Conservation (phyloP, 2,329 filamentous ascomycete species). For the Lachnellula arida region DNA sequence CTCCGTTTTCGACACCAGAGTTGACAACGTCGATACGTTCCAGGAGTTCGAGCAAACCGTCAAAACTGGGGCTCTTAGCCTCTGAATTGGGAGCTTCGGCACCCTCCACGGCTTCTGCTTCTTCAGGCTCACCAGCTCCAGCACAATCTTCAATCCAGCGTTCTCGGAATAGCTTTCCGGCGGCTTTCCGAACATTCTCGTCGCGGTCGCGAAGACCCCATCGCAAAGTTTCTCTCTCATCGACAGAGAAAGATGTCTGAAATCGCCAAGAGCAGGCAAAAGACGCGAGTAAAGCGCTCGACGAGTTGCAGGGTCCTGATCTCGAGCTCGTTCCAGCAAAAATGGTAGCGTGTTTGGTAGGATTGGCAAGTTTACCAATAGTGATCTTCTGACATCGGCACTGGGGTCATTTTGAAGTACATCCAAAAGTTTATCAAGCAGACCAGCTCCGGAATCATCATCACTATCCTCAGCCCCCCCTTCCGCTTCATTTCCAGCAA, state of each 20-base stretch:
- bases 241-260: constrained; percentile 84
- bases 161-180: constrained; percentile 83
- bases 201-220: constrained; percentile 95
- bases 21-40: constrained; percentile 93
- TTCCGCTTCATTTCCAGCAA: constrained; percentile 74
- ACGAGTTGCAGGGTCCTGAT: constrained; percentile 79
- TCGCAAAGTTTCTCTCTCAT: constrained; percentile 94
- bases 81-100: constrained; percentile 41
- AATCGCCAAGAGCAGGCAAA: constrained; percentile 85
- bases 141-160: constrained; percentile 98
- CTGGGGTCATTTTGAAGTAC: constrained; percentile 91
- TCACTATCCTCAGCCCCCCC: constrained; percentile 67
- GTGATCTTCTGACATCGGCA: constrained; percentile 82
- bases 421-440: constrained; percentile 79
- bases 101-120: constrained; percentile 39
- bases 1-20: constrained; percentile 82
- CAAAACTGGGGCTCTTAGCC: constrained; percentile 62
- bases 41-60: constrained; percentile 83
- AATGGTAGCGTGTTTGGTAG: constrained; percentile 77
- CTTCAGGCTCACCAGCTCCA: constrained; percentile 55
- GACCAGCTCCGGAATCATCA: constrained; percentile 61
- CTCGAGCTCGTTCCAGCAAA: constrained; percentile 83
- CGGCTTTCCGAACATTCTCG: constrained; percentile 88
- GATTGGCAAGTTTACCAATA: constrained; percentile 87
- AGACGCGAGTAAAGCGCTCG: constrained; percentile 83